A percentile compares a stretch with the other conserved stretches of the same genome.
phyloP scores from a whole-genome alignment of 2,329 filamentous ascomycete genomes.

The Colletotrichum scovillei region DNA sequence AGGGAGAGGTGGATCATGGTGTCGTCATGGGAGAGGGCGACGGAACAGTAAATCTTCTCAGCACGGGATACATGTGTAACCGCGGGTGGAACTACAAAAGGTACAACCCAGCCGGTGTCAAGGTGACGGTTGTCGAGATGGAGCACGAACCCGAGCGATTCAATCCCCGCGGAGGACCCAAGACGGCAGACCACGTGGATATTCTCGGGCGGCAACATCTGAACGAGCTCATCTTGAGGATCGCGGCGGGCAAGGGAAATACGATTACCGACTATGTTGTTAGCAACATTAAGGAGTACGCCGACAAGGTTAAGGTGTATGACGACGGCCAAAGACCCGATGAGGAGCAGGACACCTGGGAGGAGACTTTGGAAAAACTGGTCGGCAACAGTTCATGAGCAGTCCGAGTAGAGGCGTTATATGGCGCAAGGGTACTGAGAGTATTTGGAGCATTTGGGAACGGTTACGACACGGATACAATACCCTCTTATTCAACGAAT shows the following conservation, averaged over 20 bases:
- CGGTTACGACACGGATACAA: conserved; percentile 1
- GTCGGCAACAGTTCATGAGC: neutral
- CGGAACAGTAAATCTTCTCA: conserved; percentile 93
- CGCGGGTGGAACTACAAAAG: conserved; percentile 93
- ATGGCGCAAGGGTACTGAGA: conserved; percentile 1
- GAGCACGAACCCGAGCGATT: conserved; percentile 94
- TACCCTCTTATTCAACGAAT: conserved; percentile 10
- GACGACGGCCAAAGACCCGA: conserved; percentile 62
- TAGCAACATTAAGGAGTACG: conserved; percentile 85
- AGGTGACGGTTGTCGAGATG: conserved; percentile 94
- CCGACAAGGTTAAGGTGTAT: conserved; percentile 84
- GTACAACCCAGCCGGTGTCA: conserved; percentile 87
- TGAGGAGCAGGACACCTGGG: neutral
- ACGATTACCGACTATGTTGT: conserved; percentile 81
- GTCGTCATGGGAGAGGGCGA: conserved; percentile 97
- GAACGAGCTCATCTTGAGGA: conserved; percentile 88
- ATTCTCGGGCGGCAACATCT: conserved; percentile 89
- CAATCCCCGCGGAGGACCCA: conserved; percentile 79
- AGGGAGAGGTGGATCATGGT: conserved; percentile 79
- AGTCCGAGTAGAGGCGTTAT: conserved; percentile 19
- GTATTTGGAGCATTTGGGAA: neutral
- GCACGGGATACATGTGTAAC: conserved; percentile 95
- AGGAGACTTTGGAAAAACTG: neutral
- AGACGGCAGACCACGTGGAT: conserved; percentile 92
- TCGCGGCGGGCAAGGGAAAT: conserved; percentile 87